phyloP scores from a whole-genome alignment of 2,329 filamentous ascomycete genomes.

The Dendryphion nanum region DNA sequence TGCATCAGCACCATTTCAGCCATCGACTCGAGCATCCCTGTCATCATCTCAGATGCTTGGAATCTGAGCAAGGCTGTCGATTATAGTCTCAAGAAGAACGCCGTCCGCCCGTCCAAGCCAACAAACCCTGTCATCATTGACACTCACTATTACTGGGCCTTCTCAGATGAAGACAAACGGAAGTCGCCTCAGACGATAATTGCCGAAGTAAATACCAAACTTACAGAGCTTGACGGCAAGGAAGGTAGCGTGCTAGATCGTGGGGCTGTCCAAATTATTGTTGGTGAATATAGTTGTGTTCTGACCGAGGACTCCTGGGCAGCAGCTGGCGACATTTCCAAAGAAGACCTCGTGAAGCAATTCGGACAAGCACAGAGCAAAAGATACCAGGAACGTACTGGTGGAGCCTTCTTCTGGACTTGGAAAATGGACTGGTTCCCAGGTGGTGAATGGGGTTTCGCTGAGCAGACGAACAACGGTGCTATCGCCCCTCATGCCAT shows the following conservation, averaged over 20 bases:
- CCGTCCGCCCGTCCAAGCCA: conserved; percentile 21
- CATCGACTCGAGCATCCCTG: conserved; percentile 52
- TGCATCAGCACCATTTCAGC: conserved; percentile 47
- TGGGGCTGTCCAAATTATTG: conserved; percentile 52
- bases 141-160: conserved; percentile 60
- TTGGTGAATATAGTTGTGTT: conserved; percentile 61
- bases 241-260: conserved; percentile 50
- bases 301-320: conserved; percentile 52
- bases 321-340: conserved; percentile 33
- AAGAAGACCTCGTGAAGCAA: conserved; percentile 41
- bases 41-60: conserved; percentile 61
- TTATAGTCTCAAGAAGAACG: conserved; percentile 47
- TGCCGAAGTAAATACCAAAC: conserved; percentile 42
- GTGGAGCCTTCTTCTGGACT: conserved; percentile 60
- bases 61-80: conserved; percentile 47
- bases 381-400: conserved; percentile 50
- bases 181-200: conserved; percentile 55
- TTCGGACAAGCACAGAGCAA: conserved; percentile 52
- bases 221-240: conserved; percentile 47
- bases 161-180: conserved; percentile 52
- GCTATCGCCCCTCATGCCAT: conserved; percentile 40
- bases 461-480: conserved; percentile 48
- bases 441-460: conserved; percentile 62
- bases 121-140: conserved; percentile 55
- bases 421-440: conserved; percentile 62